Percentiles rank a stretch among this genome's conserved stretches.
Evolutionary conservation across 495 filamentous ascomycete genomes (phyloP).

Genomic region (Aspergillus nanangensis): DNA sequence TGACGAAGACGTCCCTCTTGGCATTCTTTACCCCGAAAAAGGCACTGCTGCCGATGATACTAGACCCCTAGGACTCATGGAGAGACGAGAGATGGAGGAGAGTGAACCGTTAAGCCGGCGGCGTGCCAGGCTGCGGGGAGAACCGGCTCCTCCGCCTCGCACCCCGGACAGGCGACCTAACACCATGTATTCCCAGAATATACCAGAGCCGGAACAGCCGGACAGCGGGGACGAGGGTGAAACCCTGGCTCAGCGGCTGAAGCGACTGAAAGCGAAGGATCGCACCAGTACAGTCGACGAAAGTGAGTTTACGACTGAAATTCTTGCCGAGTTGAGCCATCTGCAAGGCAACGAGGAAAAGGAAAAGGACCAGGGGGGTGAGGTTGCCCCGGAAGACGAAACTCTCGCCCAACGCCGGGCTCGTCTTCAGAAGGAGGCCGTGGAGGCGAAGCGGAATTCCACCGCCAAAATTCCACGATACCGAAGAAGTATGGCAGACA

Average conservation of each 20-base stretch:
- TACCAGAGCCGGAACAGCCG: slow-evolving; percentile 12
- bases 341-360: slow-evolving; percentile 27
- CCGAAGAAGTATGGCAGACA: slow-evolving; percentile 64
- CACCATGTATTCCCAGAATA: slow-evolving; percentile 30
- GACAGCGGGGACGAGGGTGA: slow-evolving; percentile 65
- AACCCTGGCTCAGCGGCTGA: slow-evolving; percentile 70
- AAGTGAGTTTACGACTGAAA: slow-evolving; percentile 72
- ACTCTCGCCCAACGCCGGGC: slow-evolving; percentile 82
- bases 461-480: slow-evolving; percentile 27
- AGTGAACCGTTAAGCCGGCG: slow-evolving; percentile 82
- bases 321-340: slow-evolving; percentile 67
- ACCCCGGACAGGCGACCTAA: slow-evolving; percentile 31
- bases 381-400: slow-evolving; percentile 58
- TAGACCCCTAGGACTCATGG: slow-evolving; percentile 79
- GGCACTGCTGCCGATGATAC: slow-evolving; percentile 51
- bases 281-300: slow-evolving; percentile 56
- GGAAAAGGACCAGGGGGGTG: slow-evolving; percentile 8
- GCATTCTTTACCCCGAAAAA: slow-evolving; percentile 66
- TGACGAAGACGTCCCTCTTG: slow-evolving; percentile 80
- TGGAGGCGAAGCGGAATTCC: slow-evolving; percentile 32
- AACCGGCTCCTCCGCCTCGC: slow-evolving; percentile 19
- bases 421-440: slow-evolving; percentile 70
- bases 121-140: slow-evolving; percentile 70
- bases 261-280: slow-evolving; percentile 57
- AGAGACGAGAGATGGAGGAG: slow-evolving; percentile 80